Evolutionary conservation across 179 eudicot genomes (phyloP).

Genomic region (Actinidia arguta): DNA sequence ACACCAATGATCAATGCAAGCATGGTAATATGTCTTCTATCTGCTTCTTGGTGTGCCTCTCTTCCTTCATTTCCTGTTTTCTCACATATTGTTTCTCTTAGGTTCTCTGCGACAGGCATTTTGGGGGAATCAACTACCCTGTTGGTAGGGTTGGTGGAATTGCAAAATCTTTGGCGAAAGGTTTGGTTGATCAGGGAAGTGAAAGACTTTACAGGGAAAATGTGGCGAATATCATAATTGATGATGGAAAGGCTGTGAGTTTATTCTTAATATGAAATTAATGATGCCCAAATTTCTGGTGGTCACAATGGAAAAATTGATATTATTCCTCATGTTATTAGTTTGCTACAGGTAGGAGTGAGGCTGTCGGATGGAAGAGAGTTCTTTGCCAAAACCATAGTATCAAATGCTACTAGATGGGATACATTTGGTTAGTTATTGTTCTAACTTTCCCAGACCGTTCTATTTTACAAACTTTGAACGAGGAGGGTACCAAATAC

Average conservation of each 20-base stretch:
- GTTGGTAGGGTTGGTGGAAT: constrained; percentile 98
- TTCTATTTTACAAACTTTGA: neutral
- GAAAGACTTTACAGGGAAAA: constrained; percentile 92
- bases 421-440: constrained; percentile 88
- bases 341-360: constrained; percentile 70
- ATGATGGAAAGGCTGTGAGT: constrained; percentile 93
- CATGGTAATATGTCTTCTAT: constrained; percentile 69
- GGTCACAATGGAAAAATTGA: neutral
- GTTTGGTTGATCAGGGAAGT: constrained; percentile 83
- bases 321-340: constrained; percentile 18
- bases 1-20: constrained; percentile 99
- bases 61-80: constrained; percentile 15
- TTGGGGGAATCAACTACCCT: constrained; percentile 98
- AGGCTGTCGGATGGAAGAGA: constrained; percentile 87
- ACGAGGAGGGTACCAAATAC: neutral
- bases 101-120: constrained; percentile 99
- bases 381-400: constrained; percentile 76
- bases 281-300: constrained; percentile 5
- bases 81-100: constrained; percentile 35
- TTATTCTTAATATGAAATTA: constrained; percentile 4
- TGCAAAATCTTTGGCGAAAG: constrained; percentile 90
- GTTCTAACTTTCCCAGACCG: neutral
- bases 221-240: constrained; percentile 74
- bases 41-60: constrained; percentile 17
- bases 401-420: constrained; percentile 99